Evolutionary conservation across 306 rosid species (phyloP).

Genomic region (Rosa chinensis): DNA sequence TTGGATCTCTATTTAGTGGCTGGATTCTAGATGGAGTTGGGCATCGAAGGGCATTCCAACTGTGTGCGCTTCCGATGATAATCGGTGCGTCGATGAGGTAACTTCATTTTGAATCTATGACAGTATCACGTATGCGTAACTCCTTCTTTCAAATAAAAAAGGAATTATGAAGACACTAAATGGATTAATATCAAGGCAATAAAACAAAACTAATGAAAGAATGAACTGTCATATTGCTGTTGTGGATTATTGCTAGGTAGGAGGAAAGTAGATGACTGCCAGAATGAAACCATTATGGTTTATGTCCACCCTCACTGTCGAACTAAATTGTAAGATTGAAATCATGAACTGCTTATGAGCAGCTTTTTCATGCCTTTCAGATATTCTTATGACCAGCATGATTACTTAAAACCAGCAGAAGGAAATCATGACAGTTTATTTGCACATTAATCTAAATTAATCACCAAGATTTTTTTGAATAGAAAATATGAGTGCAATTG

Average conservation of each 20-base stretch:
- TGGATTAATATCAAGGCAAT: not conserved
- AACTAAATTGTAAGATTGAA: not conserved
- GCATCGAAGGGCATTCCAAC: slow-evolving; percentile 78
- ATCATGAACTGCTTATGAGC: slow-evolving; percentile 5
- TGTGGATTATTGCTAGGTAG: slow-evolving; percentile 1
- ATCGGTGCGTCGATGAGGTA: slow-evolving; percentile 83
- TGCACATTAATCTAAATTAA: not conserved
- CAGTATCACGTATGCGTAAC: not conserved
- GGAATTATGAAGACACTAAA: not conserved
- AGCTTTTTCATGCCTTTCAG: not conserved
- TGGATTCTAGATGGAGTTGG: slow-evolving; percentile 82
- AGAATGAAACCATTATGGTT: not conserved
- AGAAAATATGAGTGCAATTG: not conserved
- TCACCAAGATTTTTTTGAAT: not conserved
- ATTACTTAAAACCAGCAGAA: not conserved
- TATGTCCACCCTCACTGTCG: not conserved
- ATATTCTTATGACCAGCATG: not conserved
- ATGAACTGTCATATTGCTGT: not conserved
- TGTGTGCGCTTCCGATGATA: slow-evolving; percentile 87
- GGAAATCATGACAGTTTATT: not conserved
- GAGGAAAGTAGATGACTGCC: not conserved
- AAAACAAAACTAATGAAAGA: not conserved
- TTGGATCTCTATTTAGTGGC: slow-evolving; percentile 79
- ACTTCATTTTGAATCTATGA: not conserved
- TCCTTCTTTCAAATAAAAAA: not conserved